Conservation (phyloP, 371 early-diverging fungal species). For the Basidiobolus meristosporus region DNA sequence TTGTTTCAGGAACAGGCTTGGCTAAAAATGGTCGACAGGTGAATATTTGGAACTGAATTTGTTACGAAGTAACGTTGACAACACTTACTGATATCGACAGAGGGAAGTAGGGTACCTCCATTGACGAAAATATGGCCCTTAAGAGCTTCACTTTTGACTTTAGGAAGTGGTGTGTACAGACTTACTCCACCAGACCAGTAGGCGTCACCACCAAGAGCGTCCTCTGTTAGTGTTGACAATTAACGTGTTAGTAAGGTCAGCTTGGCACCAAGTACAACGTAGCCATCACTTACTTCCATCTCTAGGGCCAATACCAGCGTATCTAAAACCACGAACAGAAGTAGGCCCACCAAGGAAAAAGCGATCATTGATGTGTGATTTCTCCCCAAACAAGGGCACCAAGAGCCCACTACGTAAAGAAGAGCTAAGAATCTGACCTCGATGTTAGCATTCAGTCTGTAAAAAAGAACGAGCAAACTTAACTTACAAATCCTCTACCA, state of each 20-base stretch:
- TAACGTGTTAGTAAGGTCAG: constrained; percentile 1
- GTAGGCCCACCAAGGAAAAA: constrained; percentile 77
- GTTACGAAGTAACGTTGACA: constrained; percentile 2
- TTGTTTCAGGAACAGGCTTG: constrained; percentile 7
- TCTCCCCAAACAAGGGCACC: constrained; percentile 22
- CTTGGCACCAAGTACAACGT: neutral
- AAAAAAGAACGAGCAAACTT: constrained; percentile 4
- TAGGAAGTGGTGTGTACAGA: constrained; percentile 66
- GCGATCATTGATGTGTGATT: constrained; percentile 54
- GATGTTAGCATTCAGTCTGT: constrained; percentile 9
- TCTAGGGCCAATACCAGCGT: constrained; percentile 71
- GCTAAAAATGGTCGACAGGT: neutral
- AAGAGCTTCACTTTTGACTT: constrained; percentile 32
- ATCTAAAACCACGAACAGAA: constrained; percentile 73
- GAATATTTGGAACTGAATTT: constrained; percentile 1
- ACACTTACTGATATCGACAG: constrained; percentile 17
- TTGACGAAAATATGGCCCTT: constrained; percentile 74
- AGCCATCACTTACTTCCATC: constrained; percentile 30
- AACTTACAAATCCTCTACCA: constrained; percentile 26
- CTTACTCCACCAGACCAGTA: constrained; percentile 62
- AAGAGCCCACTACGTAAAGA: constrained; percentile 50
- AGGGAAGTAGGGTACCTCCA: constrained; percentile 49
- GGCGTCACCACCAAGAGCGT: constrained; percentile 73
- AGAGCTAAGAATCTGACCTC: constrained; percentile 19
- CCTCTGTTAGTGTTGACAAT: constrained; percentile 20